phyloP scores from a whole-genome alignment of 371 early-diverging fungal genomes.

The Saksenaea vasiformis region DNA sequence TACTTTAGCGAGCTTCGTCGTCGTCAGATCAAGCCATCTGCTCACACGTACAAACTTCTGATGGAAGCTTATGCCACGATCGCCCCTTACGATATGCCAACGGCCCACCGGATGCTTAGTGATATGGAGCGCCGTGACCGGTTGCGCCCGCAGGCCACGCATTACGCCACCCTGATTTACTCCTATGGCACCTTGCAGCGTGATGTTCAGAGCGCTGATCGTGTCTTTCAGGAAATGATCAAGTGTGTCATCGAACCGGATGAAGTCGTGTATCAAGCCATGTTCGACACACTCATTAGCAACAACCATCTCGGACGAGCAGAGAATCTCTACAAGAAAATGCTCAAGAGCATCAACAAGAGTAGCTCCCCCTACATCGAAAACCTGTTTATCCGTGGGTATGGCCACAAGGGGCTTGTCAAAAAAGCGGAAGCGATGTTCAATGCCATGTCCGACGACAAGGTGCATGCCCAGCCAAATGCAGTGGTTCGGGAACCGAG shows the following conservation, averaged over 20 bases:
- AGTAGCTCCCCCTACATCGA: conserved; percentile 63
- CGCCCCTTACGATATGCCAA: conserved; percentile 63
- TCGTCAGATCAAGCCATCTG: conserved; percentile 55
- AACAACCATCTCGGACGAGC: conserved; percentile 48
- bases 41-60: conserved; percentile 64
- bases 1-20: conserved; percentile 56
- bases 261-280: conserved; percentile 61
- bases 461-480: conserved; percentile 8
- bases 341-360: conserved; percentile 17
- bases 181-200: conserved; percentile 61
- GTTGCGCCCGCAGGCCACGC: conserved; percentile 54
- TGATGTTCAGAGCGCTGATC: conserved; percentile 54
- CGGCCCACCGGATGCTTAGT: conserved; percentile 56
- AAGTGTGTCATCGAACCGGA: conserved; percentile 42
- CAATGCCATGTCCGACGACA: conserved; percentile 56
- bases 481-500: conserved; percentile 61
- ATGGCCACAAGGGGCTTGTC: conserved; percentile 48
- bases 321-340: conserved; percentile 38
- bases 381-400: conserved; percentile 65
- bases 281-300: conserved; percentile 59
- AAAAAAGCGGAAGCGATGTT: conserved; percentile 54
- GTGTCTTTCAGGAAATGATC: conserved; percentile 55
- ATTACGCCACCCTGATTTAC: conserved; percentile 64
- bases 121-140: conserved; percentile 52
- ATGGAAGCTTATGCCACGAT: conserved; percentile 64